These are phyloP conservation scores for Torulaspora microellipsoides DNA, from an alignment of 805 yeast genomes.

Conservation along the genomic window DNA sequence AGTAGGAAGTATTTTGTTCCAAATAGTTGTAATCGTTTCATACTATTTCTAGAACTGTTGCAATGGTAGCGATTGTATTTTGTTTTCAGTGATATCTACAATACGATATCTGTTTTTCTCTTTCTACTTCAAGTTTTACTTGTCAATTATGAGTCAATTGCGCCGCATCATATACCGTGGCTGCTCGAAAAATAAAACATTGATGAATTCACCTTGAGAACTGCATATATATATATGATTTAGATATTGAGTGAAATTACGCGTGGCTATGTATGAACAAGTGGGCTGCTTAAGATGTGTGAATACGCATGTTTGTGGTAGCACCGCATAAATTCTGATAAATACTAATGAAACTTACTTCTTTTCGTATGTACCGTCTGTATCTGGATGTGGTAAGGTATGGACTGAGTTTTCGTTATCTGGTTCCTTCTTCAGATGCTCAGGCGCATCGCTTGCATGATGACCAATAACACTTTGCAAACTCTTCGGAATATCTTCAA, in stretches of 20 bases:
- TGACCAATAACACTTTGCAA: slow-evolving; percentile 46
- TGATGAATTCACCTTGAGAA: too few relatives aligned
- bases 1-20: slow-evolving; percentile 37
- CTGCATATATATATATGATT: too few relatives aligned
- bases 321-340: too few relatives aligned
- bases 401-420: slow-evolving; percentile 18
- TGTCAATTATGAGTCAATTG: too few relatives aligned
- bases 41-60: not conserved
- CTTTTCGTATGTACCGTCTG: not conserved
- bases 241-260: too few relatives aligned
- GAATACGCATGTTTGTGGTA: not conserved
- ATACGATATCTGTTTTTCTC: too few relatives aligned
- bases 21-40: slow-evolving; percentile 23
- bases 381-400: slow-evolving; percentile 11
- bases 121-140: too few relatives aligned
- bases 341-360: too few relatives aligned
- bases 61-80: too few relatives aligned
- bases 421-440: slow-evolving; percentile 26
- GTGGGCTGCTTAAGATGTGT: not conserved
- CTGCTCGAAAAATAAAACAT: too few relatives aligned
- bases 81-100: too few relatives aligned
- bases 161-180: too few relatives aligned
- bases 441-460: slow-evolving; percentile 65
- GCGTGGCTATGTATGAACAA: not conserved
- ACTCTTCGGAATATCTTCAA: slow-evolving; percentile 34